Conservation (phyloP, 2,329 filamentous ascomycete genomes). For the Emmonsiellopsis sp. region DNA sequence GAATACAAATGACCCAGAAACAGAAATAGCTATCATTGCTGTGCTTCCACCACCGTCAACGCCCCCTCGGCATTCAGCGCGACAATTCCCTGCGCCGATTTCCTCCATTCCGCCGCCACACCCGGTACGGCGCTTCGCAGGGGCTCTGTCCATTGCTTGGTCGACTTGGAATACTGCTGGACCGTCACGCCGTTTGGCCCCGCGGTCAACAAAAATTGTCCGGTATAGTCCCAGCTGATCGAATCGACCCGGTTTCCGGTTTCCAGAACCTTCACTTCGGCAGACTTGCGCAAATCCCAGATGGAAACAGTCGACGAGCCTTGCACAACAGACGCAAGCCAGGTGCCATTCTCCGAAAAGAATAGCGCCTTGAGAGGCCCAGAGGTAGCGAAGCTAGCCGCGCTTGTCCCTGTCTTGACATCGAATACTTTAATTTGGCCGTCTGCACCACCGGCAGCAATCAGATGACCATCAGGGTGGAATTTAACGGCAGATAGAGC, state of each 20-base stretch:
- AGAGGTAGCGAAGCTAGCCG: slow-evolving; percentile 59
- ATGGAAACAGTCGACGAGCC: slow-evolving; percentile 71
- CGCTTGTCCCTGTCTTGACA: slow-evolving; percentile 66
- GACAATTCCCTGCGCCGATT: slow-evolving; percentile 63
- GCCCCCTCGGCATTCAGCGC: slow-evolving; percentile 66
- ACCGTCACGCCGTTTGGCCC: slow-evolving; percentile 75
- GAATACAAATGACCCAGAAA: slow-evolving; percentile 11
- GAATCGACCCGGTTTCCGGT: slow-evolving; percentile 68
- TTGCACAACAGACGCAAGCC: slow-evolving; percentile 77
- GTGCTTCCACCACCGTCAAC: slow-evolving; percentile 58
- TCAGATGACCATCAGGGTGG: slow-evolving; percentile 92
- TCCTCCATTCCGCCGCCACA: slow-evolving; percentile 68
- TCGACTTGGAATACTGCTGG: slow-evolving; percentile 78
- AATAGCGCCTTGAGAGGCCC: slow-evolving; percentile 65
- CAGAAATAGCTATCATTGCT: slow-evolving; percentile 35
- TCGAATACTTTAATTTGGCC: slow-evolving; percentile 86
- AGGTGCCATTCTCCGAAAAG: slow-evolving; percentile 96
- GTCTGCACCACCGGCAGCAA: slow-evolving; percentile 71
- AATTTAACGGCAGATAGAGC: slow-evolving; percentile 72
- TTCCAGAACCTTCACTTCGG: slow-evolving; percentile 75
- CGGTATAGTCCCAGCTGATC: slow-evolving; percentile 87
- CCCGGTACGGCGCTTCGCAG: slow-evolving; percentile 67
- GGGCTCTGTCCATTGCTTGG: slow-evolving; percentile 83
- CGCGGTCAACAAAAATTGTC: slow-evolving; percentile 78
- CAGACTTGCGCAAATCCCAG: slow-evolving; percentile 84